A percentile compares a stretch with the other conserved stretches of the same genome.
Evolutionary conservation across 2,329 filamentous ascomycete species (phyloP).

Genomic region (Verticillium dahliae): DNA sequence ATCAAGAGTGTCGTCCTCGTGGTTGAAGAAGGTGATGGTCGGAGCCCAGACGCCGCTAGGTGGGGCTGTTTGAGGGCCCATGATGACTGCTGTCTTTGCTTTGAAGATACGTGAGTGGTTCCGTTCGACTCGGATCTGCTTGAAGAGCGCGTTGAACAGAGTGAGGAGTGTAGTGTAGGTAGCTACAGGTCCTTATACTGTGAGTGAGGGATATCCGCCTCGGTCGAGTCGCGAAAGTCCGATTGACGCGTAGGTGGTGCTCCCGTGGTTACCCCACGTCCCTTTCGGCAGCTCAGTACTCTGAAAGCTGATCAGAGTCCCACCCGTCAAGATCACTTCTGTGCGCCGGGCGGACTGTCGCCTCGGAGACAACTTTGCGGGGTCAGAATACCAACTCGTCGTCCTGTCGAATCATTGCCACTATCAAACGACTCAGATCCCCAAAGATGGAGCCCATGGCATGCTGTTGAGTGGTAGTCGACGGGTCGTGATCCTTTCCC

Average conservation of each 20-base stretch:
- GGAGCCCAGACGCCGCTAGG: slow-evolving; percentile 41
- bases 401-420: background rate
- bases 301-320: background rate
- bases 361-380: background rate
- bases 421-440: background rate
- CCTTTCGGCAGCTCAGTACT: background rate
- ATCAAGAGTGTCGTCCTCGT: slow-evolving; percentile 38
- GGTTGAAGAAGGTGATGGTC: slow-evolving; percentile 48
- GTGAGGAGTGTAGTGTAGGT: background rate
- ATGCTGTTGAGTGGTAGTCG: background rate
- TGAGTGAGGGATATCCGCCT: background rate
- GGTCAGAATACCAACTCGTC: background rate
- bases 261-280: background rate
- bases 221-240: background rate
- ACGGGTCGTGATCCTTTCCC: background rate
- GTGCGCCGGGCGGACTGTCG: background rate
- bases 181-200: background rate
- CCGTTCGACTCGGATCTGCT: background rate
- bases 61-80: slow-evolving; percentile 8
- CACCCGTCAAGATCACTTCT: background rate
- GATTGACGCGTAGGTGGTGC: background rate
- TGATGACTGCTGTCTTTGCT: background rate
- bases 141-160: no score
- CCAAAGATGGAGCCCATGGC: background rate
- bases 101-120: background rate